phyloP scores from a whole-genome alignment of 345 rosid genomes.

The Eucalyptus coolabah region DNA sequence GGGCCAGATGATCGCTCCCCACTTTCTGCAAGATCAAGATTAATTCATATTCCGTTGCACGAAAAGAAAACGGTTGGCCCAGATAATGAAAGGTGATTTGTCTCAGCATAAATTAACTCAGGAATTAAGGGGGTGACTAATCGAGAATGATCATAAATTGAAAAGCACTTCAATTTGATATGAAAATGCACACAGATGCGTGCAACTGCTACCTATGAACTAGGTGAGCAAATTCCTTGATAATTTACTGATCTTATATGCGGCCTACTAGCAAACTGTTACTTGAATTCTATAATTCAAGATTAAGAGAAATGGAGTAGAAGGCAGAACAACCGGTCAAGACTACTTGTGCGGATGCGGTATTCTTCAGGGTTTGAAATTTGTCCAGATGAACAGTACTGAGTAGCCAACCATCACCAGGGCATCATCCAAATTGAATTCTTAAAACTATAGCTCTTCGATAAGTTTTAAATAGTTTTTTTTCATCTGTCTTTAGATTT shows the following conservation, averaged over 20 bases:
- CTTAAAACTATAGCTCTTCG: background rate
- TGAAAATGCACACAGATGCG: background rate
- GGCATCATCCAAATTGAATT: background rate
- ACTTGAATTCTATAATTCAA: background rate
- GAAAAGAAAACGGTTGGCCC: background rate
- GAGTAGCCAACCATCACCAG: background rate
- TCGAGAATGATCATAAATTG: background rate
- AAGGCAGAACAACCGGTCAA: background rate
- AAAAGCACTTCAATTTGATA: background rate
- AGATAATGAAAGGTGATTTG: background rate
- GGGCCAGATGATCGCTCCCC: constrained; percentile 80
- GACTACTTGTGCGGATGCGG: background rate
- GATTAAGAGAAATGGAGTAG: background rate
- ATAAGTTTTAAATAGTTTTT: background rate
- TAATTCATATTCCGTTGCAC: background rate
- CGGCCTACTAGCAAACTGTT: background rate
- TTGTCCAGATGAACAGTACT: background rate
- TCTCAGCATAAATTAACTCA: background rate
- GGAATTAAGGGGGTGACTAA: background rate
- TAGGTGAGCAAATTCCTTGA: background rate
- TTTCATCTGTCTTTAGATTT: background rate
- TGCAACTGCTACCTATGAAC: background rate
- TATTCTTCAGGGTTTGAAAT: background rate
- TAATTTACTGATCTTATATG: background rate
- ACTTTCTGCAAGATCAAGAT: constrained; percentile 26